Evolutionary conservation across 2,329 filamentous ascomycete species (phyloP).

Genomic region (Fusarium sacchari): DNA sequence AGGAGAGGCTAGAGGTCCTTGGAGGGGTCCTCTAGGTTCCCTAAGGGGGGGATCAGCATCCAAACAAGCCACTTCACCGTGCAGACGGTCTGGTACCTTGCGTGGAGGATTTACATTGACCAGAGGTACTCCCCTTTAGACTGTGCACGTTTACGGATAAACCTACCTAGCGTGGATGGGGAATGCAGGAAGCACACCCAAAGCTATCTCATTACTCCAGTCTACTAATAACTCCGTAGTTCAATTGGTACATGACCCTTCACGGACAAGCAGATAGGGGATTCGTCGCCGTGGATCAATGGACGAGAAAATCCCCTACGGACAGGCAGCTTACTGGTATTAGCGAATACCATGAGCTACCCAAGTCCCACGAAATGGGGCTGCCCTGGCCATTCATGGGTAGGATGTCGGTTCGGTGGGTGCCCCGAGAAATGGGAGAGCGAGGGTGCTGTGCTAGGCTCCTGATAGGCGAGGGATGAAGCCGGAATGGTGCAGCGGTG

Average conservation of each 20-base stretch:
- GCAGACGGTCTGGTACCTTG: constrained; percentile 27
- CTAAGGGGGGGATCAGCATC: constrained; percentile 12
- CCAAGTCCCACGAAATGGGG: constrained; percentile 16
- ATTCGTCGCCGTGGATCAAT: neutral
- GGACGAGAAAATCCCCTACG: constrained; percentile 5
- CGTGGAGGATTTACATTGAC: constrained; percentile 26
- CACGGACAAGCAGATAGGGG: constrained; percentile 12
- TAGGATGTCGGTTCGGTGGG: constrained; percentile 33
- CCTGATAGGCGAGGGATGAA: constrained; percentile 40
- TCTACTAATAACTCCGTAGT: neutral
- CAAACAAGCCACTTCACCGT: constrained; percentile 34
- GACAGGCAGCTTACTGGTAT: constrained; percentile 1
- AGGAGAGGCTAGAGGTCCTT: constrained; percentile 28
- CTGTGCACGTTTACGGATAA: constrained; percentile 24
- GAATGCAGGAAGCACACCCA: constrained; percentile 31
- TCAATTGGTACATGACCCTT: constrained; percentile 1
- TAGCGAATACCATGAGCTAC: constrained; percentile 21
- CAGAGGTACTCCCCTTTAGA: constrained; percentile 25
- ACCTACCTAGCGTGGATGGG: constrained; percentile 20
- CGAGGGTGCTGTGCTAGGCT: constrained; percentile 31
- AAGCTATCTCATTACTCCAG: neutral
- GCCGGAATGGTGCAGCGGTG: constrained; percentile 37
- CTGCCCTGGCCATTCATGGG: constrained; percentile 26
- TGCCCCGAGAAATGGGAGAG: constrained; percentile 35
- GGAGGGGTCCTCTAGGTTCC: constrained; percentile 17